Conservation (phyloP, 2,329 filamentous ascomycete species). For the Sarocladium kiliense region DNA sequence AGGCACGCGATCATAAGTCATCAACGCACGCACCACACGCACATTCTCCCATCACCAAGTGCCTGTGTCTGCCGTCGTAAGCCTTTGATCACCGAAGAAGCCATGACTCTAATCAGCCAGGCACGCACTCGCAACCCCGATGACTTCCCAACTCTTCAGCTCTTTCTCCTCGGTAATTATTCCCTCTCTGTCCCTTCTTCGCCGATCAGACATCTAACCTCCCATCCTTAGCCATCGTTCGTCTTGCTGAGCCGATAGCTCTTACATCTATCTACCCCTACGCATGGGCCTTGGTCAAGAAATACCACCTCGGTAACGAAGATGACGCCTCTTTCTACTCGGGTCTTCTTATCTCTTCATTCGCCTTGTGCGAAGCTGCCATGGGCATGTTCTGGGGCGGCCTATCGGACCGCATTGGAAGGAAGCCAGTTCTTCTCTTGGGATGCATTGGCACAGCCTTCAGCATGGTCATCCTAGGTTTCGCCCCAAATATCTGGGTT, state of each 20-base stretch:
- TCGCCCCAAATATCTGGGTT: conserved; percentile 78
- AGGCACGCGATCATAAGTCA: not conserved
- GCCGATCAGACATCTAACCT: conserved; percentile 13
- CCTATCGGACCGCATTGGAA: conserved; percentile 74
- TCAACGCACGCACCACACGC: conserved; percentile 14
- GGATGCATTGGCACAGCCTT: conserved; percentile 79
- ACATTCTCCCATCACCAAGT: conserved; percentile 9
- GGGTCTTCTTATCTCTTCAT: conserved; percentile 81
- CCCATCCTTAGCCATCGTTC: conserved; percentile 67
- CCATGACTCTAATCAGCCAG: conserved; percentile 49
- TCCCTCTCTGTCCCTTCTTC: not conserved
- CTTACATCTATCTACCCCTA: conserved; percentile 93
- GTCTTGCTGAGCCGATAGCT: conserved; percentile 86
- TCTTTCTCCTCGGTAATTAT: conserved; percentile 74
- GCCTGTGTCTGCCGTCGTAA: conserved; percentile 39
- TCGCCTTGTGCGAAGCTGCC: conserved; percentile 73
- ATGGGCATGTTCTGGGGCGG: conserved; percentile 88
- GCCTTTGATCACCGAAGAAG: conserved; percentile 32
- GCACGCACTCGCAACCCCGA: conserved; percentile 55
- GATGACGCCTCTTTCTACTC: conserved; percentile 83
- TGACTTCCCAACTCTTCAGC: conserved; percentile 75
- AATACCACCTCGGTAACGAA: conserved; percentile 66
- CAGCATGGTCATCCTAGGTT: conserved; percentile 77
- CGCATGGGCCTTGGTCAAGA: conserved; percentile 76
- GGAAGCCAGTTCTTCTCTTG: conserved; percentile 78